These are phyloP conservation scores for Carex cristatella DNA, from an alignment of 176 grass and related monocot species.

Conservation along the genomic window DNA sequence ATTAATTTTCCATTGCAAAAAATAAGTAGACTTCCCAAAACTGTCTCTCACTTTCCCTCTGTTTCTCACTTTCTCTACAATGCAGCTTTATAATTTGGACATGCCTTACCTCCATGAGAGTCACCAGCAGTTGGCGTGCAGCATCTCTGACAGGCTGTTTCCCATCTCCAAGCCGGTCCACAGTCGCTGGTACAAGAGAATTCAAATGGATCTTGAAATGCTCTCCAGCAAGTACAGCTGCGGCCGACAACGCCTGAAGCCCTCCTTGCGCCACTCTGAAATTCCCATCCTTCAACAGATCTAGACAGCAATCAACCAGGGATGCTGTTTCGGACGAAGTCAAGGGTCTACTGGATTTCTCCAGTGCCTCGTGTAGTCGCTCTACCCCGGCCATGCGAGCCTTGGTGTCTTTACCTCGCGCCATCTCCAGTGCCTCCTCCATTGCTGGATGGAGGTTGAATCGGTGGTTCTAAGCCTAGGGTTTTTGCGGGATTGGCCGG, in stretches of 20 bases:
- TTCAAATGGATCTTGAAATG: conserved; percentile 88
- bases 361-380: conserved; percentile 66
- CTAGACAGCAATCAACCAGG: conserved; percentile 64
- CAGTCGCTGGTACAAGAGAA: conserved; percentile 52
- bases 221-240: conserved; percentile 78
- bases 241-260: conserved; percentile 71
- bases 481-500: neutral
- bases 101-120: conserved; percentile 73
- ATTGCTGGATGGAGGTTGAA: conserved; percentile 24
- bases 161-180: conserved; percentile 72
- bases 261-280: conserved; percentile 78
- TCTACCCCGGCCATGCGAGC: conserved; percentile 76
- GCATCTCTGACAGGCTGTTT: conserved; percentile 86
- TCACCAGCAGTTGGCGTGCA: conserved; percentile 58
- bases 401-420: conserved; percentile 66
- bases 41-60: neutral
- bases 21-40: neutral
- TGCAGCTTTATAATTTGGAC: neutral
- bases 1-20: neutral
- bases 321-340: conserved; percentile 47
- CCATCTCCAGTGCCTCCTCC: conserved; percentile 84
- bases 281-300: conserved; percentile 64
- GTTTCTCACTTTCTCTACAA: neutral
- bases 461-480: neutral
- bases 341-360: conserved; percentile 44